Conservation (phyloP, 148 eudicot species). For the Hydrangea macrophylla region DNA sequence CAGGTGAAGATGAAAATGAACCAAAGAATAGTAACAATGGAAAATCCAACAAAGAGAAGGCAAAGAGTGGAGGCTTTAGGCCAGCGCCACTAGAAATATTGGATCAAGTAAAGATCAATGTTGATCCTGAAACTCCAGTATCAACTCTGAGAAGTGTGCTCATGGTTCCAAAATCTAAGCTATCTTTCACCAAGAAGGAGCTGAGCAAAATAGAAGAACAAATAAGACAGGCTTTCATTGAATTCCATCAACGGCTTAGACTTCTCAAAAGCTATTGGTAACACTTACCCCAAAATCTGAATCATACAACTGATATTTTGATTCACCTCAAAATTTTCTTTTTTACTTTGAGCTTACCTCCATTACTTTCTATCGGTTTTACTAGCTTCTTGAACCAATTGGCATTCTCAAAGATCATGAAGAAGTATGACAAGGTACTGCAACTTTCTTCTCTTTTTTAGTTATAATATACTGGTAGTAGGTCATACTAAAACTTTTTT, state of each 20-base stretch:
- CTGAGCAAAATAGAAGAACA: constrained; percentile 31
- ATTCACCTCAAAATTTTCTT: too few relatives aligned
- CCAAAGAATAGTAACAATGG: background rate
- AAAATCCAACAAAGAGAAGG: background rate
- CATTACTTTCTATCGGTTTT: constrained; percentile 4
- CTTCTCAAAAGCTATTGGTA: constrained; percentile 39
- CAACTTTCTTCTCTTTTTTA: constrained; percentile 4
- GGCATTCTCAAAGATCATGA: constrained; percentile 45
- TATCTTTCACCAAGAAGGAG: constrained; percentile 28
- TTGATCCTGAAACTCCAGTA: constrained; percentile 21
- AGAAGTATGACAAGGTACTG: constrained; percentile 45
- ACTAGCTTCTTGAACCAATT: constrained; percentile 37
- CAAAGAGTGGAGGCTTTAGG: background rate
- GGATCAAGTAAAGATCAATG: constrained; percentile 25
- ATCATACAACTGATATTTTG: too few relatives aligned
- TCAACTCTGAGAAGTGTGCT: constrained; percentile 26
- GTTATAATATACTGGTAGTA: too few relatives aligned
- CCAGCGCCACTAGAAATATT: constrained; percentile 21
- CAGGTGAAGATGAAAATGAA: constrained; percentile 3
- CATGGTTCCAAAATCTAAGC: constrained; percentile 14
- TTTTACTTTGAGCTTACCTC: background rate
- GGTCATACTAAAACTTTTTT: background rate
- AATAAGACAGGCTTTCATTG: constrained; percentile 31
- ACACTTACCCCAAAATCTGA: too few relatives aligned
- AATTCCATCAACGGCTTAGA: constrained; percentile 33